Base-by-base conservation (phyloP, 140 eudicot genomes). In the Anethum foeniculum region DNA sequence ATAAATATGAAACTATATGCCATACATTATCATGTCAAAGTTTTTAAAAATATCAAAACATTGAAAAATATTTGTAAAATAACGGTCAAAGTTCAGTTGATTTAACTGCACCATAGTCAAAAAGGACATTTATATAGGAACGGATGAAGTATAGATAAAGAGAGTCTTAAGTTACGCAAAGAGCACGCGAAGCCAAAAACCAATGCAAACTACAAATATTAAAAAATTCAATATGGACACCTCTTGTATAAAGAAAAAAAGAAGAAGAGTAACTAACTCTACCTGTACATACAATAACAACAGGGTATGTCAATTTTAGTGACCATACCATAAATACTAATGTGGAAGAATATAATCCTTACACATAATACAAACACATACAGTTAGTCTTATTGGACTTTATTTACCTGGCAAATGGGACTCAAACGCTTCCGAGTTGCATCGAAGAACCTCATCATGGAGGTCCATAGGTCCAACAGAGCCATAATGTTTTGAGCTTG, bases 361-460 rank as follows among this genome's bases (percentile, higher is more conserved):
- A 2, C 18, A 13, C n/a, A 36, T 32, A n/a, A 0, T 36, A 12
- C 41, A 71, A n/a, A 0, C 18, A 12, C 41, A 71, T 32, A n/a
- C 76, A 23, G 5, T 32, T 18, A 18, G n/a, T 32, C 46, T 32
- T 65, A 65, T 32, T 27, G 43, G 46, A 68, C 44, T 68, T 30
- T 1, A n/a, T 68, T 71, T 71, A 71, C 76, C 76, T 71, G 76
- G 76, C n/a, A 21, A 25, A 71, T 36, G 47, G 14, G 44, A 34
- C 43, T 71, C 46, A 3, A 71, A 92, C 48, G 97, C 97, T 80
- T 90, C 90, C 27, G 92, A 52, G 85, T 88, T 85, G 85, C 85
- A 83, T 58, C 88, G 83, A 80, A 95, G 89, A 78, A 95, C 99
- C 84, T 92, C 93, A 72, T 88, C 84, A 82, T 85, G 85, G 60